Evolutionary conservation across 1,284 basidiomycete genomes (phyloP), one percentile per base, ranked within the genome.

Genomic region (Ustilago shanxiensis): DNA sequence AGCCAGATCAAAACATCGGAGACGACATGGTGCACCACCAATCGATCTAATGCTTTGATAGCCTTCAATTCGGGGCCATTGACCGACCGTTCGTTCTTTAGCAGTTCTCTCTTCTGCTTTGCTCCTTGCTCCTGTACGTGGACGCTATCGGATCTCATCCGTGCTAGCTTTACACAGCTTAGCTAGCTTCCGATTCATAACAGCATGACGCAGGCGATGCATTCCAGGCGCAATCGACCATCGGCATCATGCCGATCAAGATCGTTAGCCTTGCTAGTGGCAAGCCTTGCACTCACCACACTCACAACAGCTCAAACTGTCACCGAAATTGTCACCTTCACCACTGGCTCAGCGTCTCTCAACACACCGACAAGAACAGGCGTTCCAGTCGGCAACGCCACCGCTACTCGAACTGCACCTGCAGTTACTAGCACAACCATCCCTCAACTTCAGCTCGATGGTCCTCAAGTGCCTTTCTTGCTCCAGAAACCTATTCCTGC

Each of bases 331-430:
- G 51, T 75, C 51, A 66, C 66, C 13, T 44, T 62, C 37, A 72
- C 62, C 26, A 78, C 71, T 0, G 71, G 71, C 39, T 78, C 75
- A 24, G 75, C 69, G 24, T 74, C 71, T 2, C 75, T 78, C 57
- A 78, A 78, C 41, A 60, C 64, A 2, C 64, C 67, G 24, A 58
- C 75, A 8, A 28, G 61, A 16, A 57, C 70, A 22, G 44, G 37
- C 2, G 54, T 18, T 5, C 31, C 70, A 35, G 37, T 45, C 1
- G 66, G 31, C 6, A 64, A 28, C 26, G 37, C 57, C n/a, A 58
- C 60, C 35, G 44, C 62, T n/a, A 71, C 67, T 28, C 50, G 64
- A 8, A 29, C 58, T 3, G 10, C 56, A 4, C 26, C 75, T 2
- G 56, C 51, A 18, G 71, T 68, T 59, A 78, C 71, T 26, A 60